These are phyloP conservation scores for Endoconidiophora polonica DNA, from an alignment of 2,329 filamentous ascomycete genomes.

Conservation along the genomic window DNA sequence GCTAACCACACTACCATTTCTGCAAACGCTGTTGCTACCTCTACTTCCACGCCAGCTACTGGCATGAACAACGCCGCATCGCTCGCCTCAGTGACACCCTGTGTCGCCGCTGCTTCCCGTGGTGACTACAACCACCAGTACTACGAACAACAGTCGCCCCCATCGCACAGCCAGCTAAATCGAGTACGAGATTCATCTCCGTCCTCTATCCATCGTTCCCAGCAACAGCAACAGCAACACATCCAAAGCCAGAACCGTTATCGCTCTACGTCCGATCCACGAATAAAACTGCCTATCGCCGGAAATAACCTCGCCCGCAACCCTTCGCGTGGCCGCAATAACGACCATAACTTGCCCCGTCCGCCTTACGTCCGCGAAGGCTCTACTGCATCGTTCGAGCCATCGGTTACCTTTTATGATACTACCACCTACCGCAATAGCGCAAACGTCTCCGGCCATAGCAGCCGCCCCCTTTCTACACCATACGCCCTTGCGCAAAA, in stretches of 20 bases:
- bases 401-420: conserved; percentile 8
- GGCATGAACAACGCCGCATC: conserved; percentile 4
- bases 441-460: conserved; percentile 9
- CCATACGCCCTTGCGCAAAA: conserved; percentile 14
- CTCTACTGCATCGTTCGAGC: conserved; percentile 10
- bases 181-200: conserved; percentile 12
- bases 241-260: conserved; percentile 4
- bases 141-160: conserved; percentile 8
- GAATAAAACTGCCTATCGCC: not conserved
- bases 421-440: conserved; percentile 8
- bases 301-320: conserved; percentile 9
- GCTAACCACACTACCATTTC: not conserved
- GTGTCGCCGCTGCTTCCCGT: not conserved
- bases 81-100: conserved; percentile 16
- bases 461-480: conserved; percentile 9
- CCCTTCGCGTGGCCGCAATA: conserved; percentile 10
- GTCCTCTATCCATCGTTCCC: conserved; percentile 5
- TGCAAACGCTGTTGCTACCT: not conserved
- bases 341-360: conserved; percentile 6
- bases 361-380: conserved; percentile 12
- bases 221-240: not conserved
- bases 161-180: conserved; percentile 10
- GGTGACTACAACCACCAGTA: conserved; percentile 10
- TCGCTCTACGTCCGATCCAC: conserved; percentile 12
- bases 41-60: not conserved